Conservation (phyloP, 306 rosid genomes). For the Cucumis sativus region Cucumber_9930_V3 NC_026658.2:2986001-2986500, state of each 20-base stretch:
- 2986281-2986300: neutral
- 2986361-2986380: neutral
- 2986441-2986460: too few relatives aligned
- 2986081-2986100: conserved; percentile 3
- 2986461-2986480: too few relatives aligned
- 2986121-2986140: neutral
- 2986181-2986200: neutral
- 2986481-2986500: too few relatives aligned
- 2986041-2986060: neutral
- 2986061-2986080: neutral
- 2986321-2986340: neutral
- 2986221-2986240: neutral
- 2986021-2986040: neutral
- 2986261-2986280: neutral
- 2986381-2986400: too few relatives aligned
- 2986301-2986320: neutral
- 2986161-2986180: conserved; percentile 1
- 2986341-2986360: neutral
- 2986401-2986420: too few relatives aligned
- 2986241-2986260: neutral
- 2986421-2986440: too few relatives aligned
- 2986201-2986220: neutral
- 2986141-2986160: neutral
- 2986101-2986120: neutral
- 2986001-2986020: neutral